Evolutionary conservation across 495 filamentous ascomycete genomes (phyloP).

Genomic region (Collariella sp.): DNA sequence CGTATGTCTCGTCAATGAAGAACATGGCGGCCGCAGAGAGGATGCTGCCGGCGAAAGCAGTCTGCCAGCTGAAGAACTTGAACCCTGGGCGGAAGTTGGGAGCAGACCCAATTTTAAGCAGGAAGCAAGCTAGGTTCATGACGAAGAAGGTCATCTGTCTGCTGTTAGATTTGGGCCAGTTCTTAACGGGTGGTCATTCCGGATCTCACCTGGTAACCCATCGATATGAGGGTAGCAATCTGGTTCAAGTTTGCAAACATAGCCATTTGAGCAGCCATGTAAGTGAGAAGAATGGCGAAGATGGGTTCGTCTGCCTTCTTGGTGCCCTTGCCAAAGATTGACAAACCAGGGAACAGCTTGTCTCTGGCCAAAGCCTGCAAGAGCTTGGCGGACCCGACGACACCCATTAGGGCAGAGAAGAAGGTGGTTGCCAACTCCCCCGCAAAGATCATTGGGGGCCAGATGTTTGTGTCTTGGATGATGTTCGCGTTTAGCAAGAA

Average conservation of each 20-base stretch:
- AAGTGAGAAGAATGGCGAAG: conserved; percentile 69
- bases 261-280: conserved; percentile 64
- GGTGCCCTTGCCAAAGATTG: conserved; percentile 67
- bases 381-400: conserved; percentile 82
- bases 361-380: conserved; percentile 79
- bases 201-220: conserved; percentile 69
- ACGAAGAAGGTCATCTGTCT: conserved; percentile 58
- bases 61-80: conserved; percentile 81
- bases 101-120: conserved; percentile 85
- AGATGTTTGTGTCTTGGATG: conserved; percentile 69
- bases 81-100: conserved; percentile 86
- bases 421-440: conserved; percentile 77
- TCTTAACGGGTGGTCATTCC: not conserved
- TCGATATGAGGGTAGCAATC: conserved; percentile 80
- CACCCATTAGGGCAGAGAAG: conserved; percentile 80
- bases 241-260: conserved; percentile 82
- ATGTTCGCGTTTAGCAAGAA: conserved; percentile 70
- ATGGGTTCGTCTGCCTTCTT: conserved; percentile 67
- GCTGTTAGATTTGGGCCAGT: conserved; percentile 2
- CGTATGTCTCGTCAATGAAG: conserved; percentile 79
- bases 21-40: conserved; percentile 76
- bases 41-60: conserved; percentile 63
- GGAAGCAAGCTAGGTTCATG: conserved; percentile 79
- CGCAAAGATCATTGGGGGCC: conserved; percentile 61
- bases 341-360: conserved; percentile 66